These are phyloP conservation scores for Puccinia sorghi DNA, from an alignment of 1,284 basidiomycete species.

Conservation along the genomic window DNA sequence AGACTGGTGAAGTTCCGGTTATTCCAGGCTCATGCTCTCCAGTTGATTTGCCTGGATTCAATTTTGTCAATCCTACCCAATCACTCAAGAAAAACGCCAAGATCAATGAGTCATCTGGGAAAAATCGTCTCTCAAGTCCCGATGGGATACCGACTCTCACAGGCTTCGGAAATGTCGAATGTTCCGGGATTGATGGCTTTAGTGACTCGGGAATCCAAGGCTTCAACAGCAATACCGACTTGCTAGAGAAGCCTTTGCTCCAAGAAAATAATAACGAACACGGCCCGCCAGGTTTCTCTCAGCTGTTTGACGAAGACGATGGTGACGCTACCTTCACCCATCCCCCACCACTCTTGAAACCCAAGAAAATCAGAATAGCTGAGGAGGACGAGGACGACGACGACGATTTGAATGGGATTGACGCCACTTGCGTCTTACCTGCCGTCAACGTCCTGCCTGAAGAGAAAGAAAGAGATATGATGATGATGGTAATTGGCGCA, in stretches of 20 bases:
- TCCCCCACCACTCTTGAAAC: constrained; percentile 28
- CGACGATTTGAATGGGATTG: constrained; percentile 14
- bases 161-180: constrained; percentile 7
- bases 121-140: not conserved
- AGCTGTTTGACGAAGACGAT: constrained; percentile 40
- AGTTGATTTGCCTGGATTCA: constrained; percentile 34
- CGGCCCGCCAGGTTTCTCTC: constrained; percentile 14
- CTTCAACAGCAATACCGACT: not conserved
- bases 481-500: constrained; percentile 45
- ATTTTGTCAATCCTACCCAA: not conserved
- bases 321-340: constrained; percentile 34
- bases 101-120: not conserved
- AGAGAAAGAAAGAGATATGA: constrained; percentile 49
- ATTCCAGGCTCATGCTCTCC: not conserved
- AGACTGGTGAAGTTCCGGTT: not conserved
- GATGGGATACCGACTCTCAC: constrained; percentile 2
- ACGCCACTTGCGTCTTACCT: constrained; percentile 38
- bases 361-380: not conserved
- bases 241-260: not conserved
- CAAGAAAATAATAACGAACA: not conserved
- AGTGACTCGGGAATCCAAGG: not conserved
- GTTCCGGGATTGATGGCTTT: constrained; percentile 32
- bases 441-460: constrained; percentile 48
- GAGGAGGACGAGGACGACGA: constrained; percentile 7
- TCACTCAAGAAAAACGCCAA: not conserved